phyloP scores from a whole-genome alignment of 495 filamentous ascomycete genomes.

The Trichodelitschia bisporula region DNA sequence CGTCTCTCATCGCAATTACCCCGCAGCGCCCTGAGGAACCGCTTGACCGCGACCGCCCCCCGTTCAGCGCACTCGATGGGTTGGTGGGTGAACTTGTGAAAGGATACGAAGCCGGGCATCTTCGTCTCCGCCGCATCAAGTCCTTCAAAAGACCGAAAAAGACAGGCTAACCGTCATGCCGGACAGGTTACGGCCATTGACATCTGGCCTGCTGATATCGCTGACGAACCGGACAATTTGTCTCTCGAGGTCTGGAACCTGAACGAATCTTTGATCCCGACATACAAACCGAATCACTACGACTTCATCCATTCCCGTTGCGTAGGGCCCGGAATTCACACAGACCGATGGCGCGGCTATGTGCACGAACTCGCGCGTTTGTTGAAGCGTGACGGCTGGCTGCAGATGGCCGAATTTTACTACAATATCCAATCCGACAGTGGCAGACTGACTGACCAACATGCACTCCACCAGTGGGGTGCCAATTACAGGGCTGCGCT shows the following conservation, averaged over 20 bases:
- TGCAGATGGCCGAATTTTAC: conserved; percentile 78
- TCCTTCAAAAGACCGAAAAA: conserved; percentile 1
- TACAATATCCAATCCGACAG: conserved; percentile 79
- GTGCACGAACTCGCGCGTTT: conserved; percentile 49
- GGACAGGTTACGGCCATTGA: conserved; percentile 11
- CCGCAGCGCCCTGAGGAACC: not conserved
- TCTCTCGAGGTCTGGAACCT: conserved; percentile 10
- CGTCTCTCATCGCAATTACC: not conserved
- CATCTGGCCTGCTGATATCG: conserved; percentile 6
- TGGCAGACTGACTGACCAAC: conserved; percentile 39
- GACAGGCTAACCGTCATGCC: conserved; percentile 3
- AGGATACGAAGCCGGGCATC: not conserved
- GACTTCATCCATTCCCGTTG: conserved; percentile 77
- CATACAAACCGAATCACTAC: conserved; percentile 36
- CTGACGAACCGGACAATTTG: conserved; percentile 8
- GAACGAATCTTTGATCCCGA: conserved; percentile 9
- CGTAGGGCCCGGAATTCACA: conserved; percentile 54
- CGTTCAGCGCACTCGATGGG: not conserved
- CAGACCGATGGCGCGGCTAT: conserved; percentile 54
- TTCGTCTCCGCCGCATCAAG: too few species aligned
- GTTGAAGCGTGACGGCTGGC: conserved; percentile 53
- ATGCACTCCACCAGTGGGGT: conserved; percentile 12
- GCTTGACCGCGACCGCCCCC: not conserved
- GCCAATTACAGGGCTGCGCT: conserved; percentile 10
- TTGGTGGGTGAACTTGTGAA: not conserved